Conservation (phyloP, 2,329 filamentous ascomycete species). For the Claviceps sorghi region DNA sequence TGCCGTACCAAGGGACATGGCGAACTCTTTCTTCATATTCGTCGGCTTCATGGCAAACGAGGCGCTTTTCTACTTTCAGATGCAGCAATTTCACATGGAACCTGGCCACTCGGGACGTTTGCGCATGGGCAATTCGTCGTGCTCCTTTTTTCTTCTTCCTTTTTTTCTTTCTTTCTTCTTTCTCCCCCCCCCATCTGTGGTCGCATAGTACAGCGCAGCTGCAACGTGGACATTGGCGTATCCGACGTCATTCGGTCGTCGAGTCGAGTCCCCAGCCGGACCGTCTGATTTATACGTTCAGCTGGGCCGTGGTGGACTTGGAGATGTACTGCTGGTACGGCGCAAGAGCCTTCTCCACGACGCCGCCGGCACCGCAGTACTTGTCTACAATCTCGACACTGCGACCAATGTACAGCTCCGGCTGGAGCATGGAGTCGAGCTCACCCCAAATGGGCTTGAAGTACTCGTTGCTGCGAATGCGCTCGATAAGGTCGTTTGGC, state of each 20-base stretch:
- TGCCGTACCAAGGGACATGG: too few relatives aligned
- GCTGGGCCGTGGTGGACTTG: conserved; percentile 4
- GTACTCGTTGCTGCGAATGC: conserved; percentile 58
- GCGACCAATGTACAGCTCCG: conserved; percentile 37
- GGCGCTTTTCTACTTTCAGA: too few relatives aligned
- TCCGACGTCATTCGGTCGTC: background rate
- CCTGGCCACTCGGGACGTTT: background rate
- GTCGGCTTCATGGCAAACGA: background rate
- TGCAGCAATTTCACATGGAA: too few relatives aligned
- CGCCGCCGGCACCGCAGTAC: conserved; percentile 26
- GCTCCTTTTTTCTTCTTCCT: background rate
- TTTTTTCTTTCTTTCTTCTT: too few relatives aligned
- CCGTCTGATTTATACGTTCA: background rate
- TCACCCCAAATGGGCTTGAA: conserved; percentile 60
- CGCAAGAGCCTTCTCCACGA: conserved; percentile 23
- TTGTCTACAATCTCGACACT: conserved; percentile 30
- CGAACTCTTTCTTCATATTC: background rate
- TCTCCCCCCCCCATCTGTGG: too few relatives aligned
- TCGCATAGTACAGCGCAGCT: too few relatives aligned
- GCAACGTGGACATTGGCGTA: too few relatives aligned
- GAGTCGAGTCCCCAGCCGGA: background rate
- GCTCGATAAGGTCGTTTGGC: conserved; percentile 66
- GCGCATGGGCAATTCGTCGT: background rate
- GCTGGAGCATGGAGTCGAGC: conserved; percentile 51
- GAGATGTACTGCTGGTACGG: conserved; percentile 24